Percentiles rank a stretch among this genome's conserved stretches.
phyloP scores from a whole-genome alignment of 495 filamentous ascomycete genomes.

The Penicillium coprophilum region DNA sequence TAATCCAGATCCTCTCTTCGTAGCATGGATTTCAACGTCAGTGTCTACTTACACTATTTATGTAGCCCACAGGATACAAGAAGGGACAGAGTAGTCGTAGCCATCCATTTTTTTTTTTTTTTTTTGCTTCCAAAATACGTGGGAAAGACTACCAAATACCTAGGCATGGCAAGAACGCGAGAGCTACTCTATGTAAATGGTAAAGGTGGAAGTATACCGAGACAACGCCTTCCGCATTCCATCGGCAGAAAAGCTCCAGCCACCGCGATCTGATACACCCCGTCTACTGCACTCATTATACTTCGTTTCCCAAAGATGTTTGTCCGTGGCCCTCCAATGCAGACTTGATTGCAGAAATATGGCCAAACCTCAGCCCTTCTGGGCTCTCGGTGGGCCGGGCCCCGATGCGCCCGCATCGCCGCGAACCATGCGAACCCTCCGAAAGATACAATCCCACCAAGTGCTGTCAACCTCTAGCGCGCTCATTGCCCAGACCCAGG shows the following conservation, averaged over 20 bases:
- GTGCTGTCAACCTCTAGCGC: conserved; percentile 40
- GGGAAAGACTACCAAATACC: too few species aligned
- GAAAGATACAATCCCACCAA: conserved; percentile 55
- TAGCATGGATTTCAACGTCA: too few species aligned
- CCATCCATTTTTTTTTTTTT: too few species aligned
- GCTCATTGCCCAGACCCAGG: conserved; percentile 41
- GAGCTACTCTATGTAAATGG: too few species aligned
- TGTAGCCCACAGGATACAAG: too few species aligned
- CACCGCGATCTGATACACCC: conserved; percentile 17
- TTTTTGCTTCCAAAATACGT: too few species aligned
- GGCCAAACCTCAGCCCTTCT: conserved; percentile 26
- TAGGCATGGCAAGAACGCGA: too few species aligned
- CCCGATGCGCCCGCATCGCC: conserved; percentile 45
- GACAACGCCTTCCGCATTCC: conserved; percentile 5
- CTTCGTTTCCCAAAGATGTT: neutral
- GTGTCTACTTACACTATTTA: too few species aligned
- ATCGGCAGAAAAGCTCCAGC: conserved; percentile 28
- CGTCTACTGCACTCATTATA: conserved; percentile 4
- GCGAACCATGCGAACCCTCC: conserved; percentile 48
- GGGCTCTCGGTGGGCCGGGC: conserved; percentile 29
- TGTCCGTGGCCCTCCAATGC: conserved; percentile 8
- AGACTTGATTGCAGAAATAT: conserved; percentile 16
- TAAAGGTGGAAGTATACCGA: neutral
- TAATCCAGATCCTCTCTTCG: too few species aligned
- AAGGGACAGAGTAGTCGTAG: too few species aligned